phyloP scores from a whole-genome alignment of 2,329 filamentous ascomycete species.

The Harringtonia lauricola region DNA sequence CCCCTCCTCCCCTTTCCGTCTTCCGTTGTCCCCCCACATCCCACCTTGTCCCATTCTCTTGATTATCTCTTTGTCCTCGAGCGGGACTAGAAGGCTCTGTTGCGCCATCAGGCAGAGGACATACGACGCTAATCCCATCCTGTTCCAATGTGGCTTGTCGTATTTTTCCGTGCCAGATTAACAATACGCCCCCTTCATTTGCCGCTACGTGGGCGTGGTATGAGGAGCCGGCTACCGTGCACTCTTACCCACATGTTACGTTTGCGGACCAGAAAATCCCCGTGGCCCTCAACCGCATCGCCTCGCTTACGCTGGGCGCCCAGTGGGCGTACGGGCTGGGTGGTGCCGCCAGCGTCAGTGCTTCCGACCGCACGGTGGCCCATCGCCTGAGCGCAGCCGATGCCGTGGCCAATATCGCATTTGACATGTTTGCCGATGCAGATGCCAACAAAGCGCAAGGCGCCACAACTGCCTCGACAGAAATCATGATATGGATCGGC shows the following conservation, averaged over 20 bases:
- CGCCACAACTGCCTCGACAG: background rate
- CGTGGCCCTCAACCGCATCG: background rate
- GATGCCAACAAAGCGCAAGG: background rate
- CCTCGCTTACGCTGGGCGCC: background rate
- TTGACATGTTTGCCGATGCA: slow-evolving; percentile 3
- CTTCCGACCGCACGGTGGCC: too few species aligned
- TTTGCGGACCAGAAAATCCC: background rate
- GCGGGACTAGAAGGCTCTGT: too few species aligned
- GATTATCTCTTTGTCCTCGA: too few species aligned
- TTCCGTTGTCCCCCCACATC: too few species aligned
- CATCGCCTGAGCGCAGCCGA: too few species aligned
- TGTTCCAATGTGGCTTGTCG: too few species aligned
- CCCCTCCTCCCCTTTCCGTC: too few species aligned
- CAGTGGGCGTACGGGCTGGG: background rate
- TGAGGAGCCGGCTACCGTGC: background rate
- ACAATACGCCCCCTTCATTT: background rate
- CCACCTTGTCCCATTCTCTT: too few species aligned
- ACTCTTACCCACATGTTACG: slow-evolving; percentile 2
- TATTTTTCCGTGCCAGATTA: too few species aligned
- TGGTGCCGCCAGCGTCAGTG: too few species aligned
- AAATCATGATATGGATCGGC: slow-evolving; percentile 5
- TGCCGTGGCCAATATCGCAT: slow-evolving; percentile 1
- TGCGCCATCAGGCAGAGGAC: too few species aligned
- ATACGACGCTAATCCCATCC: background rate
- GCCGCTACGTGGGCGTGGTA: slow-evolving; percentile 3